These are phyloP conservation scores for Phlebiopsis gigantea DNA, from an alignment of 768 basidiomycete genomes.

Conservation along the genomic window DNA sequence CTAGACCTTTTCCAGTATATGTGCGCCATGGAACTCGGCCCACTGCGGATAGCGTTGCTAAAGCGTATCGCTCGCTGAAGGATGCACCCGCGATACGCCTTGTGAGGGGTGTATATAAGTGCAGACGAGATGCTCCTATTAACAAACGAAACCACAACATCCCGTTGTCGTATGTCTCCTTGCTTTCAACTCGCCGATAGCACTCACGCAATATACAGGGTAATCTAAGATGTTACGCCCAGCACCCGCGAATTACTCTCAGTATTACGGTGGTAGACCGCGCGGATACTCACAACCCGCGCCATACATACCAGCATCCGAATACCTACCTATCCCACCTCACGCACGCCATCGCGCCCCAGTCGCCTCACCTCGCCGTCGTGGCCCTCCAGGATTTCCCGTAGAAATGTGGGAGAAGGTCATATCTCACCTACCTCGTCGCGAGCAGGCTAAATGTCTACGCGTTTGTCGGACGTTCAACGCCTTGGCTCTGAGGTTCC, in stretches of 20 bases:
- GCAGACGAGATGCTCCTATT: no score
- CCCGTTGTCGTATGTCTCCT: no score
- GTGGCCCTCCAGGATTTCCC: not conserved
- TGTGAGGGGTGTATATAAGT: no score
- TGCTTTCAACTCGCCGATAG: no score
- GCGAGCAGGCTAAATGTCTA: not conserved
- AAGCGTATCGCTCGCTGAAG: not conserved
- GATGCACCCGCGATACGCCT: not conserved
- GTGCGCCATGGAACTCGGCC: not conserved
- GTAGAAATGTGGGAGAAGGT: conserved; percentile 6
- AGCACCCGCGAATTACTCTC: not conserved
- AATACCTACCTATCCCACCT: not conserved
- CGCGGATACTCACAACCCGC: not conserved
- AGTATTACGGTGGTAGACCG: not conserved
- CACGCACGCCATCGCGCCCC: not conserved
- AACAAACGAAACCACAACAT: no score
- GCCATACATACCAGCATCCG: not conserved
- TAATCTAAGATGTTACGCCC: not conserved
- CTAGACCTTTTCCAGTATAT: not conserved
- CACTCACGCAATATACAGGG: not conserved
- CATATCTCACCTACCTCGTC: not conserved
- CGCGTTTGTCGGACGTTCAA: conserved; percentile 1
- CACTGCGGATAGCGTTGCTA: not conserved
- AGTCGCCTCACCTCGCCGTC: not conserved
- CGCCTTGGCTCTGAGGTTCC: not conserved